phyloP scores from a whole-genome alignment of 2,329 filamentous ascomycete genomes.

The Pezicula neosporulosa region DNA sequence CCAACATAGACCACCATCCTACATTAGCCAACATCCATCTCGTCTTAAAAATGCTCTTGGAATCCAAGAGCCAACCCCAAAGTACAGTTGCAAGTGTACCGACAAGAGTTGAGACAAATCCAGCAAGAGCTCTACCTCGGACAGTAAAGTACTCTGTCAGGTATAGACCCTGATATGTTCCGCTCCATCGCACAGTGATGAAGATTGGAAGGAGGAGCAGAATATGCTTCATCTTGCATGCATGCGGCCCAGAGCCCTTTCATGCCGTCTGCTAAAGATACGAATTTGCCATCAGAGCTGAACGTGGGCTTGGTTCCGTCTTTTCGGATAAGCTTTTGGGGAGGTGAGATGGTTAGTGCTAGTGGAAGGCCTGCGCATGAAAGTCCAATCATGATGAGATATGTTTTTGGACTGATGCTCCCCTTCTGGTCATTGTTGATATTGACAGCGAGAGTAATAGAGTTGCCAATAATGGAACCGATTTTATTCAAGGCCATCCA shows the following conservation, averaged over 20 bases:
- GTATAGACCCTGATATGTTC: slow-evolving; percentile 58
- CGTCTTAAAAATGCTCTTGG: slow-evolving; percentile 26
- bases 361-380: slow-evolving; percentile 62
- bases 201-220: slow-evolving; percentile 63
- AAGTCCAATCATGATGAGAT: slow-evolving; percentile 65
- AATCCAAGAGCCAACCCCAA: slow-evolving; percentile 40
- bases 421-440: slow-evolving; percentile 51
- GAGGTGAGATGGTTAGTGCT: slow-evolving; percentile 57
- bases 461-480: slow-evolving; percentile 67
- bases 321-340: slow-evolving; percentile 57
- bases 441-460: slow-evolving; percentile 67
- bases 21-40: slow-evolving; percentile 10
- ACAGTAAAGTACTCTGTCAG: slow-evolving; percentile 64
- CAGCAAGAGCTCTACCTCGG: slow-evolving; percentile 63
- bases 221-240: slow-evolving; percentile 52
- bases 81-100: slow-evolving; percentile 62
- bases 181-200: slow-evolving; percentile 60
- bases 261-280: slow-evolving; percentile 44
- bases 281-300: too few relatives aligned
- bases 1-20: slow-evolving; percentile 62
- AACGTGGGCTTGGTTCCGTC: slow-evolving; percentile 44
- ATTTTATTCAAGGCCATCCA: slow-evolving; percentile 58
- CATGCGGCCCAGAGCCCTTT: slow-evolving; percentile 55
- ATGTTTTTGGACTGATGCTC: slow-evolving; percentile 65
- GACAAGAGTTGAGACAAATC: slow-evolving; percentile 64